Evolutionary conservation across 305 asterid species (phyloP), one percentile per base, ranked within the genome.

Genomic region (Solanum hybrid): DNA sequence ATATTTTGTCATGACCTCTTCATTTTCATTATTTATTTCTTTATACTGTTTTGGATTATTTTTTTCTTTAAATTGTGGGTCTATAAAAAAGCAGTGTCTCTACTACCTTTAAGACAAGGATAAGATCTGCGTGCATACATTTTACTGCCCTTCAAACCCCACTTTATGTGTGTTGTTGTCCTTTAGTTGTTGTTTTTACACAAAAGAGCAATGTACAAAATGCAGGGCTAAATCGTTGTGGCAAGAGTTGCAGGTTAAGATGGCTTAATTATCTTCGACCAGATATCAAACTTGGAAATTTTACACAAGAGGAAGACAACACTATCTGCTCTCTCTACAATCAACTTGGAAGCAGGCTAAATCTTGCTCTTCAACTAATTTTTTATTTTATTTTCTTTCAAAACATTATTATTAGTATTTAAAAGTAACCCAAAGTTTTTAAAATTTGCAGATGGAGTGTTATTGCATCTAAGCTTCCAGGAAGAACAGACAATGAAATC

Each of bases 401-500:
- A 39, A 72, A 26, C 20, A 72, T 13, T 72, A 5, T 26, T 11
- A 68, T 72, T 41, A 65, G 12, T 65, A 65, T 65, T 65, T 65
- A 65, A 65, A 22, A 22, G 73, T 65, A 65, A 65, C 13, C 73
- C 73, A 12, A 83, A 83, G 73, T 84, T 20, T 85, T 5, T 31
- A 0, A 51, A 57, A 17, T 39, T 41, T 17, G 65, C 79, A 90
- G 92, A 88, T 92, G 93, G 92, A 89, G 91, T 34, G 37, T 84
- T 33, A 92, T 92, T 77, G 92, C 92, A 34, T 89, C 93, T 27
- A 90, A 92, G 34, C 89, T 92, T 41, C 87, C 90, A 15, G 92
- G 92, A 82, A 92, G 93, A 80, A 90, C 93, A 90, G 92, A 92
- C 82, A 92, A 90, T 77, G 92, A 92, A 38, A 85, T 92, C 45